Percentiles rank a stretch among this genome's conserved stretches.
Conservation (phyloP, 345 rosid species). For the Moricandia moricandioides region DNA sequence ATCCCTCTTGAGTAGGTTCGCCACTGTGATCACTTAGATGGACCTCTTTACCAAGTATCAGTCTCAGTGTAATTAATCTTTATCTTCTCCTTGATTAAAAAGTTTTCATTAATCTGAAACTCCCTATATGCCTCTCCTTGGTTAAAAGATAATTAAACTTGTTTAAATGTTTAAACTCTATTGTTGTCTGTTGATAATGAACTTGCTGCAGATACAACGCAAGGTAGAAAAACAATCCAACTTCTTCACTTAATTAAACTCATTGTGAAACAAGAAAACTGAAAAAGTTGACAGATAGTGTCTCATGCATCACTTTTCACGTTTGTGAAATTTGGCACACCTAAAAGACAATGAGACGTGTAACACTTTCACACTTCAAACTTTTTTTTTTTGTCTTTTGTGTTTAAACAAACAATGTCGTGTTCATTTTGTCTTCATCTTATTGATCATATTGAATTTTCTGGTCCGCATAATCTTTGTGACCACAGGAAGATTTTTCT, state of each 20-base stretch:
- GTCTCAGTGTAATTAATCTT: constrained; percentile 44
- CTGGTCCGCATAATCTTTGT: constrained; percentile 5
- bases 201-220: not conserved
- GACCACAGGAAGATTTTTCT: too few relatives aligned
- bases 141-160: not conserved
- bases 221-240: not conserved
- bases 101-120: not conserved
- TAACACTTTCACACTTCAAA: not conserved
- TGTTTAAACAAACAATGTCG: not conserved
- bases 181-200: too few relatives aligned
- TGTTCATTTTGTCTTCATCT: not conserved
- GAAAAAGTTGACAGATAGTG: not conserved
- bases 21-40: not conserved
- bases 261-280: not conserved
- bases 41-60: constrained; percentile 21
- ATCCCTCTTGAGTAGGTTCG: too few relatives aligned
- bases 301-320: constrained; percentile 1
- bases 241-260: not conserved
- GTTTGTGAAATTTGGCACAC: not conserved
- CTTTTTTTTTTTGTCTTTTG: not conserved
- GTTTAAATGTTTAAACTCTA: too few relatives aligned
- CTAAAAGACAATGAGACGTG: constrained; percentile 10
- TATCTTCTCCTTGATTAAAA: not conserved
- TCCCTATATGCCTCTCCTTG: not conserved
- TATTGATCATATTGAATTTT: not conserved